phyloP scores from a whole-genome alignment of 352 stramenopile species.

The Phytopythium aichiense region DNA sequence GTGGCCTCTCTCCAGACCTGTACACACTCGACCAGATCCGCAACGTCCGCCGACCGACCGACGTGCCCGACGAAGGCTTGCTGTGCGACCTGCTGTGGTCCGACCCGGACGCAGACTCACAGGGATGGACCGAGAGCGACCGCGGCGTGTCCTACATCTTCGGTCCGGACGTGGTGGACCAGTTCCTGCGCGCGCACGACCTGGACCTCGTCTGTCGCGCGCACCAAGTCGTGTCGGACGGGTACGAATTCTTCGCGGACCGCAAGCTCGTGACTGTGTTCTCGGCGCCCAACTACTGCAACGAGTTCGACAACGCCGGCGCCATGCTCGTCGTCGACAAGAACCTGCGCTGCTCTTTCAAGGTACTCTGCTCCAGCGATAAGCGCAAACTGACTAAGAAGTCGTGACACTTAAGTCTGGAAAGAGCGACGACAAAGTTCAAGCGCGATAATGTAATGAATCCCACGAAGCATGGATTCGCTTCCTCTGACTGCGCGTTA shows the following conservation, averaged over 20 bases:
- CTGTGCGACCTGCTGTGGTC: slow-evolving; percentile 88
- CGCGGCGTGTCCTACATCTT: slow-evolving; percentile 99
- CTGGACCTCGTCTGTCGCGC: slow-evolving; percentile 97
- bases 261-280: slow-evolving; percentile 99
- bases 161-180: slow-evolving; percentile 95
- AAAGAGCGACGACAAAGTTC: neutral
- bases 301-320: slow-evolving; percentile 99
- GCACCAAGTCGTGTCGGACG: slow-evolving; percentile 99
- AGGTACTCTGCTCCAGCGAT: slow-evolving; percentile 74
- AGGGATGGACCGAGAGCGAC: slow-evolving; percentile 96
- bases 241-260: slow-evolving; percentile 99
- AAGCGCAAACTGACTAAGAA: slow-evolving; percentile 57
- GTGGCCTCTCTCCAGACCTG: slow-evolving; percentile 90
- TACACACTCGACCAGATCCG: slow-evolving; percentile 97
- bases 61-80: slow-evolving; percentile 83
- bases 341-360: slow-evolving; percentile 73
- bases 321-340: slow-evolving; percentile 80
- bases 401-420: neutral
- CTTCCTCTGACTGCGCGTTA: neutral
- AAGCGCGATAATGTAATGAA: neutral
- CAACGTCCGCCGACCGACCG: slow-evolving; percentile 76
- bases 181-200: slow-evolving; percentile 97
- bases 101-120: slow-evolving; percentile 81
- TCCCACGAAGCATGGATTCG: neutral
- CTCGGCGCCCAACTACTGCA: slow-evolving; percentile 99